These are phyloP conservation scores for Diversispora eburnea DNA, from an alignment of 192 early-diverging fungal species.

Conservation along the genomic window DNA sequence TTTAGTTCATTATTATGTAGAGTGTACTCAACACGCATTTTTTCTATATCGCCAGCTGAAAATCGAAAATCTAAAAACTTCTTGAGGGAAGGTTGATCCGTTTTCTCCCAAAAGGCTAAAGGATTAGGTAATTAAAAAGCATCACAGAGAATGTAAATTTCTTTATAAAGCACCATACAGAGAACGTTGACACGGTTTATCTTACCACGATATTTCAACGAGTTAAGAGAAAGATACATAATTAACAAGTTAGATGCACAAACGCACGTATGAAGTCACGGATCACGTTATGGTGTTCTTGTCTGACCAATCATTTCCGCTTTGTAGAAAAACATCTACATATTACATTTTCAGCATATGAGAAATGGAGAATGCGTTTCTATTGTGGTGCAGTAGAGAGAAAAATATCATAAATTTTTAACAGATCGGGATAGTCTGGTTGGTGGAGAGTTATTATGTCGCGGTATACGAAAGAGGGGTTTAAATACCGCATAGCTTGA, in stretches of 20 bases:
- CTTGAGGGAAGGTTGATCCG: slow-evolving; percentile 28
- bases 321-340: too few relatives aligned
- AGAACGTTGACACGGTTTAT: background rate
- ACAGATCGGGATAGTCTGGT: too few relatives aligned
- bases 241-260: background rate
- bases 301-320: too few relatives aligned
- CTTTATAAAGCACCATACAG: background rate
- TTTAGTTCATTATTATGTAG: slow-evolving; percentile 14
- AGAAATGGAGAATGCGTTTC: too few relatives aligned
- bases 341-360: too few relatives aligned
- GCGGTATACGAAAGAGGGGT: too few relatives aligned
- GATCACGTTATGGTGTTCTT: too few relatives aligned
- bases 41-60: slow-evolving; percentile 26
- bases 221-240: background rate
- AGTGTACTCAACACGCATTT: slow-evolving; percentile 13
- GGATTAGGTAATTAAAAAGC: background rate
- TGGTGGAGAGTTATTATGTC: too few relatives aligned
- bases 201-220: slow-evolving; percentile 16
- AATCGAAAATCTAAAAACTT: slow-evolving; percentile 30
- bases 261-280: background rate
- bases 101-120: slow-evolving; percentile 27
- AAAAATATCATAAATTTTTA: too few relatives aligned
- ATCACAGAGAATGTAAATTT: background rate
- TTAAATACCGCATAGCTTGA: too few relatives aligned
- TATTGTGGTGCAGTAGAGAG: too few relatives aligned